phyloP scores from a whole-genome alignment of 2,329 filamentous ascomycete species.

The Neospermospora avenae region DNA sequence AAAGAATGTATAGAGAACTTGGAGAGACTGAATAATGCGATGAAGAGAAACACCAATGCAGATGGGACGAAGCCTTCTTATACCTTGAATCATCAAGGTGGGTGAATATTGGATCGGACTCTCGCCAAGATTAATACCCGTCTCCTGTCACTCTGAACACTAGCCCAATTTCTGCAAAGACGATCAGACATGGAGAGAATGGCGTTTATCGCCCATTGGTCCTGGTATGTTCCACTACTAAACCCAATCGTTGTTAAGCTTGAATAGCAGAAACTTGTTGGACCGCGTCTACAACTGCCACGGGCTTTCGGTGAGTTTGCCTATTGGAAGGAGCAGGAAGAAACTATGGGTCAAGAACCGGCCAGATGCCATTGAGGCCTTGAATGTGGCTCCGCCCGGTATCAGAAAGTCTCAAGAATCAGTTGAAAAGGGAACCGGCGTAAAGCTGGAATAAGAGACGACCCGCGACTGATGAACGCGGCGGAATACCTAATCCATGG shows the following conservation, averaged over 20 bases:
- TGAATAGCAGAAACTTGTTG: background rate
- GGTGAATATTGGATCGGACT: conserved; percentile 22
- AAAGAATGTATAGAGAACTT: conserved; percentile 32
- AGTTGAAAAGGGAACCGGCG: conserved; percentile 11
- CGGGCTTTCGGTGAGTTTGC: conserved; percentile 7
- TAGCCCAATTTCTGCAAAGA: conserved; percentile 14
- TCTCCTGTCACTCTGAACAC: conserved; percentile 20
- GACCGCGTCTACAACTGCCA: conserved; percentile 4
- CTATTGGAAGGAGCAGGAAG: conserved; percentile 6
- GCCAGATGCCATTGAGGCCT: conserved; percentile 5
- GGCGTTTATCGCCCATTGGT: conserved; percentile 21
- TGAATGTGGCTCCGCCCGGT: conserved; percentile 5
- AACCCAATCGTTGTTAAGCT: background rate
- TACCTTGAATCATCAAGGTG: conserved; percentile 23
- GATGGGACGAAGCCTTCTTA: conserved; percentile 20
- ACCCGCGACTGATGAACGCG: conserved; percentile 15
- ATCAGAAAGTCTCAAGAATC: conserved; percentile 16
- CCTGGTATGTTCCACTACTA: conserved; percentile 8
- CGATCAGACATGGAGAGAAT: conserved; percentile 27
- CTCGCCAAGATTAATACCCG: conserved; percentile 11
- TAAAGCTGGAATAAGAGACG: conserved; percentile 15
- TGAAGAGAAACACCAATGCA: conserved; percentile 16
- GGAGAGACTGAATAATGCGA: conserved; percentile 31
- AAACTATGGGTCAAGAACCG: background rate
- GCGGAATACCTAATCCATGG: background rate